Conservation (phyloP, 148 eudicot genomes). For the Heliosperma pusillum region DNA sequence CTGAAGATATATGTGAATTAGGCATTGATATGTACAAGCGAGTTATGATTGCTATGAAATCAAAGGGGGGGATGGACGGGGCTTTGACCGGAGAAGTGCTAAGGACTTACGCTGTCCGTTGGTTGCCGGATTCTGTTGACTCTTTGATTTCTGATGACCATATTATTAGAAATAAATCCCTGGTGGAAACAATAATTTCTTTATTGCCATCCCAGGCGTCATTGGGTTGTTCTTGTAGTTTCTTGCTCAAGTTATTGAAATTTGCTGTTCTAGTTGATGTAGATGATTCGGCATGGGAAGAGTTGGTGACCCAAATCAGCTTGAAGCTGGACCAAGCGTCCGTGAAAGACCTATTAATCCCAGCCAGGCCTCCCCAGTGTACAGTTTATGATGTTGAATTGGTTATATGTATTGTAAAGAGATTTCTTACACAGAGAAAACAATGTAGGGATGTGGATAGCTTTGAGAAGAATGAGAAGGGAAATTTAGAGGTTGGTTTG, state of each 20-base stretch:
- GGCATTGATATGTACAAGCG: slow-evolving; percentile 67
- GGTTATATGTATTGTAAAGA: slow-evolving; percentile 49
- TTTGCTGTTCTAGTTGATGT: too few relatives aligned
- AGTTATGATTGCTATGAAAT: slow-evolving; percentile 58
- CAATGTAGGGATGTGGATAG: slow-evolving; percentile 30
- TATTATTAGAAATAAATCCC: slow-evolving; percentile 45
- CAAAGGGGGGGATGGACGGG: slow-evolving; percentile 74
- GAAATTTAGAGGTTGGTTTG: slow-evolving; percentile 26
- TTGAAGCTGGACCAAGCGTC: slow-evolving; percentile 69
- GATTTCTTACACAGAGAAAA: slow-evolving; percentile 42
- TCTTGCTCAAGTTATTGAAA: too few relatives aligned
- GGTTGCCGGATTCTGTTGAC: slow-evolving; percentile 80
- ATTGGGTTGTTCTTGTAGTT: slow-evolving; percentile 62
- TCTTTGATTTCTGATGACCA: slow-evolving; percentile 56
- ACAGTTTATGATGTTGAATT: slow-evolving; percentile 71
- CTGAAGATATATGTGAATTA: slow-evolving; percentile 81
- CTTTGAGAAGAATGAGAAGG: slow-evolving; percentile 31
- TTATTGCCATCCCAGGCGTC: slow-evolving; percentile 59
- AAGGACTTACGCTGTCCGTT: slow-evolving; percentile 55
- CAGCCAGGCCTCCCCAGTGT: slow-evolving; percentile 44
- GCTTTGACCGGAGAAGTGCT: slow-evolving; percentile 68
- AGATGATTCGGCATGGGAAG: slow-evolving; percentile 46
- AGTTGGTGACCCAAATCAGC: slow-evolving; percentile 48
- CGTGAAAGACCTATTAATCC: slow-evolving; percentile 63
- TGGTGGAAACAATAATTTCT: slow-evolving; percentile 65